Evolutionary conservation across 345 rosid genomes (phyloP).

Genomic region (thale cress (Arabidopsis thaliana)): DNA sequence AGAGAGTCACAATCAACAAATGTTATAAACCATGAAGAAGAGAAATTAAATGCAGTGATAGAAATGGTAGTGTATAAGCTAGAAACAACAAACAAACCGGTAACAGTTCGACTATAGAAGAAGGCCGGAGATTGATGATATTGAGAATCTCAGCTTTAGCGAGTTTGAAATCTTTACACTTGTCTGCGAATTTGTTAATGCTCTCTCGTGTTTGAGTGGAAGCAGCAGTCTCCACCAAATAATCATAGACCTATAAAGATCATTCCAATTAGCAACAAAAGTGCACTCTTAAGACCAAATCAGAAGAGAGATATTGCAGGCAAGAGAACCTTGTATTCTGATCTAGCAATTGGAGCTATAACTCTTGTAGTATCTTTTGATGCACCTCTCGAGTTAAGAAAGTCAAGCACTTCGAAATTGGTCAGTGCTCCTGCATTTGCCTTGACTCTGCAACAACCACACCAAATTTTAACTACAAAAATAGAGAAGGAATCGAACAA

Average conservation of each 20-base stretch:
- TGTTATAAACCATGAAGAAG: not conserved
- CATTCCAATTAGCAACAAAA: conserved; percentile 9
- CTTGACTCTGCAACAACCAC: conserved; percentile 58
- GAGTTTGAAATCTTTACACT: conserved; percentile 61
- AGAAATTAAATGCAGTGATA: not conserved
- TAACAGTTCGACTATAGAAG: conserved; percentile 55
- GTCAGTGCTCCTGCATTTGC: conserved; percentile 74
- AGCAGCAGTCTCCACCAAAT: conserved; percentile 62
- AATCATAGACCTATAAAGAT: conserved; percentile 72
- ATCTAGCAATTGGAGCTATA: conserved; percentile 62
- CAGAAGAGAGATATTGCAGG: not conserved
- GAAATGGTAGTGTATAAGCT: conserved; percentile 1
- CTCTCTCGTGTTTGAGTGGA: conserved; percentile 65
- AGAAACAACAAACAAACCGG: conserved; percentile 51
- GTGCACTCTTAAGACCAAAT: not conserved
- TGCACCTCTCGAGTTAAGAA: conserved; percentile 76
- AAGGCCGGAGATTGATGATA: conserved; percentile 67
- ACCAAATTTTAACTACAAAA: not conserved
- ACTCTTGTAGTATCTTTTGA: conserved; percentile 69
- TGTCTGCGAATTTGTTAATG: conserved; percentile 55
- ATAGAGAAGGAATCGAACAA: not conserved
- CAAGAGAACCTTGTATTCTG: conserved; percentile 67
- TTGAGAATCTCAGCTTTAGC: conserved; percentile 85
- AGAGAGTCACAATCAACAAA: conserved; percentile 8
- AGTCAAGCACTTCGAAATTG: conserved; percentile 76